Percentiles rank a stretch among this genome's conserved stretches.
phyloP scores from a whole-genome alignment of 2,329 filamentous ascomycete species.

The Ascosphaera pollenicola region DNA sequence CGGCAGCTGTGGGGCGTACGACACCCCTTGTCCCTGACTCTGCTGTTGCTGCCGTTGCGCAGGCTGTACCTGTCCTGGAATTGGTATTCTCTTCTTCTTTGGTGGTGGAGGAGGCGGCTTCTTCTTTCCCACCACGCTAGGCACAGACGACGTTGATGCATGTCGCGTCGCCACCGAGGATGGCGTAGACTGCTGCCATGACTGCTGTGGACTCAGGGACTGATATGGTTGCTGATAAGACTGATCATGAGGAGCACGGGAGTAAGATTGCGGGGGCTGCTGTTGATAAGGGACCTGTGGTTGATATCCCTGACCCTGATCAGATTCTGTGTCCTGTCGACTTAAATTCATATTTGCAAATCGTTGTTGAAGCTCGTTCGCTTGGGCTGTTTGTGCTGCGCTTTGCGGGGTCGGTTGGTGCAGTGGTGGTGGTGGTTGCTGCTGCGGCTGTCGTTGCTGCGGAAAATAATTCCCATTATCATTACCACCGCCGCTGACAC shows the following conservation, averaged over 20 bases:
- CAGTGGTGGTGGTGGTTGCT: not conserved
- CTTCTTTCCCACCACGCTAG: not conserved
- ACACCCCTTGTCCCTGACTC: not conserved
- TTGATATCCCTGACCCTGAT: not conserved
- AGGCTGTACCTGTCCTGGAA: not conserved
- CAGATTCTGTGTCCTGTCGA: not conserved
- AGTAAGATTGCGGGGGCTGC: too few species aligned
- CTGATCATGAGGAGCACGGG: too few species aligned
- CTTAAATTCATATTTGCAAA: not conserved
- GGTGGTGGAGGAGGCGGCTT: not conserved
- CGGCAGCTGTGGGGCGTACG: not conserved
- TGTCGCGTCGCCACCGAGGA: not conserved
- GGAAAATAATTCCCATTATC: not conserved
- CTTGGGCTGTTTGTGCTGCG: not conserved
- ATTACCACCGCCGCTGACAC: not conserved
- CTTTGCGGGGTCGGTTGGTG: not conserved
- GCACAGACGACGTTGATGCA: not conserved
- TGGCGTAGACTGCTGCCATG: not conserved
- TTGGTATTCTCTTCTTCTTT: not conserved
- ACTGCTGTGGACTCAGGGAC: not conserved
- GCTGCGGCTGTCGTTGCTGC: not conserved
- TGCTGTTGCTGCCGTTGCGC: not conserved
- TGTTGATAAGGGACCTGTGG: not conserved
- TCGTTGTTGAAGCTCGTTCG: not conserved
- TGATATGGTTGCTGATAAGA: not conserved